These are phyloP conservation scores for Pseudohalonectria lignicola DNA, from an alignment of 2,329 filamentous ascomycete genomes.

Conservation along the genomic window DNA sequence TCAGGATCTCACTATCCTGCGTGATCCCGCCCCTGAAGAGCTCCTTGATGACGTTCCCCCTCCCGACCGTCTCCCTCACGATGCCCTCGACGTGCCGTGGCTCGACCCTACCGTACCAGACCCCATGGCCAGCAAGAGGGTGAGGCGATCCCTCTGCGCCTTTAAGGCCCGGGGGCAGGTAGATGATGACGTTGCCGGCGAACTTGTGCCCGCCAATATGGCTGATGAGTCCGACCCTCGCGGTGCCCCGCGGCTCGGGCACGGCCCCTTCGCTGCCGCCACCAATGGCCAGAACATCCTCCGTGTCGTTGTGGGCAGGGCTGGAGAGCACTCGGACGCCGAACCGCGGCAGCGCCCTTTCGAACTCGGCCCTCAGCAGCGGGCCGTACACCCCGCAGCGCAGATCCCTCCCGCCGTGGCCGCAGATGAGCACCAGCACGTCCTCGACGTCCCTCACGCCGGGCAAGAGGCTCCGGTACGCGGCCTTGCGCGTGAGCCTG, in stretches of 20 bases:
- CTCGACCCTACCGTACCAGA: slow-evolving; percentile 76
- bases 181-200: slow-evolving; percentile 75
- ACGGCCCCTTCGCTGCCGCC: slow-evolving; percentile 8
- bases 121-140: slow-evolving; percentile 56
- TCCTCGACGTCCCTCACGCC: slow-evolving; percentile 53
- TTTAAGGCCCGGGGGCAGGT: slow-evolving; percentile 50
- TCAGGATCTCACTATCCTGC: slow-evolving; percentile 34
- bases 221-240: slow-evolving; percentile 59
- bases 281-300: slow-evolving; percentile 15
- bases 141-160: slow-evolving; percentile 33
- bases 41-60: slow-evolving; percentile 57
- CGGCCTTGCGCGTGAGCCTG: slow-evolving; percentile 36
- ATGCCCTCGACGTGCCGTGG: slow-evolving; percentile 68
- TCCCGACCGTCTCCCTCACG: slow-evolving; percentile 56
- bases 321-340: slow-evolving; percentile 38
- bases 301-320: slow-evolving; percentile 27
- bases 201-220: slow-evolving; percentile 82
- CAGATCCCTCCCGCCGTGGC: slow-evolving; percentile 70
- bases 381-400: slow-evolving; percentile 78
- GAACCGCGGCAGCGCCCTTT: slow-evolving; percentile 37
- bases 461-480: slow-evolving; percentile 37
- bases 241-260: slow-evolving; percentile 22
- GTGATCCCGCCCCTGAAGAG: slow-evolving; percentile 62
- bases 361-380: slow-evolving; percentile 60
- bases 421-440: slow-evolving; percentile 75